Conservation (phyloP, 2,329 filamentous ascomycete species). For the Fusarium temperatum region DNA sequence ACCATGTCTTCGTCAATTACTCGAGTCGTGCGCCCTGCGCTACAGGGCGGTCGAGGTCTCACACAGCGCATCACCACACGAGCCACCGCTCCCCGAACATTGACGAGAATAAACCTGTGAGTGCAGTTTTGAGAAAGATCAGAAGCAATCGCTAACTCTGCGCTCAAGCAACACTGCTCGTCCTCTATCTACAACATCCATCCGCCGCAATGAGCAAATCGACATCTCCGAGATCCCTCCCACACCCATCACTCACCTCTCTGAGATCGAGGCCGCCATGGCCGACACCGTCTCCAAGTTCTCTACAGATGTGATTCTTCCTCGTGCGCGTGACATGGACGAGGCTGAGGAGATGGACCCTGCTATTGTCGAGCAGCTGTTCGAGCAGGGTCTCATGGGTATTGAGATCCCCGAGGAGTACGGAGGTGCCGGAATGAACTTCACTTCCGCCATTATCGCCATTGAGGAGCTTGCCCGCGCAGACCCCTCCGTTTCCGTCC, state of each 20-base stretch:
- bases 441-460: slow-evolving; percentile 92
- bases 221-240: slow-evolving; percentile 83
- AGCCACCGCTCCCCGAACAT: slow-evolving; percentile 34
- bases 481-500: slow-evolving; percentile 92
- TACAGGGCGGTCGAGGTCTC: slow-evolving; percentile 56
- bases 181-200: slow-evolving; percentile 68
- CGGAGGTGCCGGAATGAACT: slow-evolving; percentile 98
- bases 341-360: slow-evolving; percentile 96
- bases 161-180: slow-evolving; percentile 51
- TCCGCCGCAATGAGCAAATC: slow-evolving; percentile 56
- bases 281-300: slow-evolving; percentile 91
- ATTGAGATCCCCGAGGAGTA: slow-evolving; percentile 98
- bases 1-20: slow-evolving; percentile 57
- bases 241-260: slow-evolving; percentile 92
- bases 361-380: slow-evolving; percentile 85
- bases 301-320: slow-evolving; percentile 85
- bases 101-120: slow-evolving; percentile 42
- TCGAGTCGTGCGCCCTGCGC: slow-evolving; percentile 60
- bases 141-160: slow-evolving; percentile 1
- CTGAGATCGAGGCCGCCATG: slow-evolving; percentile 90
- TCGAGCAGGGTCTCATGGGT: slow-evolving; percentile 97
- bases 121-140: not conserved
- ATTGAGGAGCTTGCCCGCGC: slow-evolving; percentile 96
- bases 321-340: slow-evolving; percentile 96
- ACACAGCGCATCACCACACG: slow-evolving; percentile 40